These are phyloP conservation scores for Colletotrichum spinosum DNA, from an alignment of 2,329 filamentous ascomycete genomes.

Conservation along the genomic window DNA sequence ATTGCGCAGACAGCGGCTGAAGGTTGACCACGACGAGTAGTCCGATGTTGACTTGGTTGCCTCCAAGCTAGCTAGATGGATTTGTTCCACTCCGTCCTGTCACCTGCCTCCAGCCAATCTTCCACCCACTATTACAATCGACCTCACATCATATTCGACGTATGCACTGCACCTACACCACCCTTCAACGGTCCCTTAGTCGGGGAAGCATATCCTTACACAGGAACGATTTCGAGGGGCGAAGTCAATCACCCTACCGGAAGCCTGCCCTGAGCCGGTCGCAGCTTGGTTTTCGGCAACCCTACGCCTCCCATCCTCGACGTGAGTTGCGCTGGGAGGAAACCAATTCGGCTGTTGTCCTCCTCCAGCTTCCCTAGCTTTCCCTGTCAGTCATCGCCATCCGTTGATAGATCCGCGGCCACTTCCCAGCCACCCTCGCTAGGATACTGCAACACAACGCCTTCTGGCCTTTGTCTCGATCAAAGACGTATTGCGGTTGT, in stretches of 20 bases:
- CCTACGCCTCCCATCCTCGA: slow-evolving; percentile 13
- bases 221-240: neutral
- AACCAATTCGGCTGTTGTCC: slow-evolving; percentile 3
- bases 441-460: slow-evolving; percentile 22
- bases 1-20: slow-evolving; percentile 1
- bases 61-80: too few relatives aligned
- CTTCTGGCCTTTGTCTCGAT: neutral
- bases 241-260: slow-evolving; percentile 12
- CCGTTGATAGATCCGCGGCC: slow-evolving; percentile 24
- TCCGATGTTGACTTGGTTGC: too few relatives aligned
- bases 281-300: slow-evolving; percentile 23
- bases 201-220: neutral
- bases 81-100: too few relatives aligned
- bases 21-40: too few relatives aligned
- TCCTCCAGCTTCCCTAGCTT: slow-evolving; percentile 18
- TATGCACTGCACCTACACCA: neutral
- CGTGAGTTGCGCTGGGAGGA: slow-evolving; percentile 13
- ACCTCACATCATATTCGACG: slow-evolving; percentile 4
- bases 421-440: slow-evolving; percentile 31
- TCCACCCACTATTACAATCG: too few relatives aligned
- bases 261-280: slow-evolving; percentile 19
- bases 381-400: slow-evolving; percentile 26
- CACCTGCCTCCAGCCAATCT: too few relatives aligned
- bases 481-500: neutral
- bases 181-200: neutral